Evolutionary conservation across 257 asterid species (phyloP).

Genomic region (Lithospermum erythrorhizon): DNA sequence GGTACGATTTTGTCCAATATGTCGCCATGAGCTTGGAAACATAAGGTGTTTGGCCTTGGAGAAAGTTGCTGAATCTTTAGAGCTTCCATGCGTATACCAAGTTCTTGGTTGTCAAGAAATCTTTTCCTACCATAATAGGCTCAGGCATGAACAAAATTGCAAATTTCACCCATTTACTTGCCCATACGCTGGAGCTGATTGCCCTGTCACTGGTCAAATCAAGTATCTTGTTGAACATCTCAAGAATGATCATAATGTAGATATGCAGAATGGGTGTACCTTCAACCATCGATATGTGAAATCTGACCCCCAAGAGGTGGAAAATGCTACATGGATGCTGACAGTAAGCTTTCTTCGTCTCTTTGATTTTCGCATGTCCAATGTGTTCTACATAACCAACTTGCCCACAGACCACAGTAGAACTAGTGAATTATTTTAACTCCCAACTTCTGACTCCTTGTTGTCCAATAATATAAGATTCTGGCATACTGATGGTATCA

Average conservation of each 20-base stretch:
- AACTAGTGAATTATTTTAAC: background rate
- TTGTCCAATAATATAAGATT: no score
- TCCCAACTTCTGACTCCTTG: no score
- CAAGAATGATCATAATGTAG: constrained; percentile 33
- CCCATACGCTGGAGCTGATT: constrained; percentile 40
- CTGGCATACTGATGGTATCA: no score
- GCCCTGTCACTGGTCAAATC: constrained; percentile 26
- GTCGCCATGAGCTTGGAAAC: constrained; percentile 40
- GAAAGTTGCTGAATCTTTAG: constrained; percentile 33
- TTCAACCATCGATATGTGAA: constrained; percentile 41
- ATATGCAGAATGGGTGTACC: constrained; percentile 32
- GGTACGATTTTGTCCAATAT: constrained; percentile 29
- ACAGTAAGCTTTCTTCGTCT: constrained; percentile 17
- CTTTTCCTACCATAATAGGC: constrained; percentile 25
- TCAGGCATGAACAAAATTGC: constrained; percentile 30
- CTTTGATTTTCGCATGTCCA: background rate
- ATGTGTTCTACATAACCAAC: background rate
- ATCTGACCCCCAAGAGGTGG: constrained; percentile 31
- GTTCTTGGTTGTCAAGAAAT: constrained; percentile 28
- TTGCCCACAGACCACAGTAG: background rate
- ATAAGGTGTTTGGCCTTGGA: constrained; percentile 39
- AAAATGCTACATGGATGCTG: constrained; percentile 37
- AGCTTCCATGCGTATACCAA: constrained; percentile 31
- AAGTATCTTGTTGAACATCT: constrained; percentile 25
- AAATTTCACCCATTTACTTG: constrained; percentile 26